These are phyloP conservation scores for Lentinus polychrous DNA, from an alignment of 1,284 basidiomycete genomes.

Conservation along the genomic window DNA sequence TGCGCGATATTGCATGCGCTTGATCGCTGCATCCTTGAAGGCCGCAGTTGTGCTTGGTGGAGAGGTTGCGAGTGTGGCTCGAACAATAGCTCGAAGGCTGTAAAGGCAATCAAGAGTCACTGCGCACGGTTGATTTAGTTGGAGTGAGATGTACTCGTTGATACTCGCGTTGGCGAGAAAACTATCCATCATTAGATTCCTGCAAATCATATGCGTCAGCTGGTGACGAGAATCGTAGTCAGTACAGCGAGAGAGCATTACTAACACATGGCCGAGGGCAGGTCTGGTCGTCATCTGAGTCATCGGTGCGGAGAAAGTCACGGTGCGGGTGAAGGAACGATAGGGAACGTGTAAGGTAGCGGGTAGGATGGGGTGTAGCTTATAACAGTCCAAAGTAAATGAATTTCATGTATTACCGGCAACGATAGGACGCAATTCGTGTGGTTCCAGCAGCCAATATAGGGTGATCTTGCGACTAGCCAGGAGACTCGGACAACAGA, in stretches of 20 bases:
- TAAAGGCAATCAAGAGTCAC: not conserved
- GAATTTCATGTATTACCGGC: not conserved
- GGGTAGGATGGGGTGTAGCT: too few species aligned
- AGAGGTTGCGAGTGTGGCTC: constrained; percentile 58
- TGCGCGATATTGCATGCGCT: constrained; percentile 40
- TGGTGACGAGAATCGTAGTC: not conserved
- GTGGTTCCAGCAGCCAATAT: not conserved
- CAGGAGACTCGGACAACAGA: too few species aligned
- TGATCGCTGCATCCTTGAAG: constrained; percentile 56
- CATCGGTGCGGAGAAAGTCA: too few species aligned
- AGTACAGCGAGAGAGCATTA: constrained; percentile 11
- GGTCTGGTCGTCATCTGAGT: constrained; percentile 5
- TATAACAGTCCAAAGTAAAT: too few species aligned
- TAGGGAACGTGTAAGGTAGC: too few species aligned
- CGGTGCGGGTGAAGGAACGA: too few species aligned
- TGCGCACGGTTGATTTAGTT: not conserved
- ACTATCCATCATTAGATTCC: constrained; percentile 77
- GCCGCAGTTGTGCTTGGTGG: constrained; percentile 50
- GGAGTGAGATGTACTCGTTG: constrained; percentile 50
- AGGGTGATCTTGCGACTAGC: not conserved
- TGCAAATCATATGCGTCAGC: constrained; percentile 20
- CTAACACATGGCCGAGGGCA: constrained; percentile 49
- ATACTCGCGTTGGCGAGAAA: constrained; percentile 65
- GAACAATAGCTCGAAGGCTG: constrained; percentile 66
- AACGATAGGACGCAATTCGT: not conserved